phyloP scores from a whole-genome alignment of 1,284 basidiomycete species.

The Microbotryomycetes sp. region DNA sequence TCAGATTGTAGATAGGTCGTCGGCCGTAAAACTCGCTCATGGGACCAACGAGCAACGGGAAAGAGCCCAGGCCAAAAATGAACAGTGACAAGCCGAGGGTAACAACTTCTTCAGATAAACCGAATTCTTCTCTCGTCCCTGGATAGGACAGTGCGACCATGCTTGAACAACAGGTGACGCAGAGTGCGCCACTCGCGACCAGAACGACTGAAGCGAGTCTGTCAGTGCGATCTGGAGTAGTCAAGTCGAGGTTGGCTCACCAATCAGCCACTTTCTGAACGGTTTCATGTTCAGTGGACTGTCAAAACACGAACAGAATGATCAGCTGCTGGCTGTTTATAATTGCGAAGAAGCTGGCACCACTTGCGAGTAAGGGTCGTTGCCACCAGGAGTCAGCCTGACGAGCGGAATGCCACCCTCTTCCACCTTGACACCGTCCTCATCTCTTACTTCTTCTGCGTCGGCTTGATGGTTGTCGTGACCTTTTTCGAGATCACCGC shows the following conservation, averaged over 20 bases:
- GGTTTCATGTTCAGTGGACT: conserved; percentile 22
- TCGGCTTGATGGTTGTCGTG: background rate
- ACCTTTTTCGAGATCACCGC: background rate
- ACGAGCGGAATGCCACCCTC: conserved; percentile 27
- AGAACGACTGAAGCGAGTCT: background rate
- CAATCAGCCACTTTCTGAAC: conserved; percentile 14
- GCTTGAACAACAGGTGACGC: conserved; percentile 62
- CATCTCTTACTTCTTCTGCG: conserved; percentile 7
- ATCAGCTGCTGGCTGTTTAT: background rate
- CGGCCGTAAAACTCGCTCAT: conserved; percentile 32
- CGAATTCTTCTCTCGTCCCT: conserved; percentile 56
- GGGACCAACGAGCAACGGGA: conserved; percentile 31
- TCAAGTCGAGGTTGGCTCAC: conserved; percentile 4
- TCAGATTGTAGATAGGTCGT: conserved; percentile 29
- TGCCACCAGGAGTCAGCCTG: conserved; percentile 4
- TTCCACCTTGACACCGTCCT: conserved; percentile 22
- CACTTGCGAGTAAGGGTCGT: conserved; percentile 22
- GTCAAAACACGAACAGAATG: background rate
- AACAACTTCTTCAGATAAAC: conserved; percentile 59
- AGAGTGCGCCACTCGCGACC: background rate
- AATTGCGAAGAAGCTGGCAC: background rate
- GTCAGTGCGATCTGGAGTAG: conserved; percentile 12
- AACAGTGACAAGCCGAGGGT: conserved; percentile 67
- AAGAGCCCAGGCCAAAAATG: conserved; percentile 38
- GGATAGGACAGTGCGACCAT: conserved; percentile 58